Percentiles rank a stretch among this genome's conserved stretches.
phyloP scores from a whole-genome alignment of 108 stramenopile genomes.

The Discostella pseudostelligera region DNA sequence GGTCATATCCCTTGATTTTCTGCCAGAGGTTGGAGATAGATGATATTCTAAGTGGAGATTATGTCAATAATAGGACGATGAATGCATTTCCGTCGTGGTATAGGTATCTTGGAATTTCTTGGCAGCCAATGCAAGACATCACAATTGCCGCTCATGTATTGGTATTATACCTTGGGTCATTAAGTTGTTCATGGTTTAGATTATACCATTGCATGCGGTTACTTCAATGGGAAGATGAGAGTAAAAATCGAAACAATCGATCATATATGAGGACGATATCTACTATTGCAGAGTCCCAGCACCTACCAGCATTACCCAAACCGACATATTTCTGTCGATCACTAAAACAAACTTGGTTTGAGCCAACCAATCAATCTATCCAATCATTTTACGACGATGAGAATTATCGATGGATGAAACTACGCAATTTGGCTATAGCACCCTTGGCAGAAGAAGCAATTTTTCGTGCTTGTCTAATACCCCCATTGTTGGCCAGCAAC shows the following conservation, averaged over 20 bases:
- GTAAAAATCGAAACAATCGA: neutral
- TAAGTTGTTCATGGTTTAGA: constrained; percentile 14
- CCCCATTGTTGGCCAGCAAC: constrained; percentile 45
- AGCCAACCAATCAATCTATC: constrained; percentile 15
- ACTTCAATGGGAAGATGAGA: constrained; percentile 8
- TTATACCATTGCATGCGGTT: constrained; percentile 27
- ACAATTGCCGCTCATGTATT: constrained; percentile 27
- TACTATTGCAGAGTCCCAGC: constrained; percentile 10
- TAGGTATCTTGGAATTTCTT: constrained; percentile 21
- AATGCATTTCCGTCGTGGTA: constrained; percentile 13
- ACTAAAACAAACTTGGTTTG: constrained; percentile 11
- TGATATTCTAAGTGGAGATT: constrained; percentile 2
- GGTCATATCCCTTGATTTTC: constrained; percentile 56
- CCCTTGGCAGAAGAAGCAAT: constrained; percentile 79
- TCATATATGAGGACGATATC: neutral
- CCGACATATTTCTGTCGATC: constrained; percentile 19
- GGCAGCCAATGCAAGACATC: constrained; percentile 9
- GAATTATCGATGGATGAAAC: constrained; percentile 47
- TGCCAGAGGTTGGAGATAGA: constrained; percentile 16
- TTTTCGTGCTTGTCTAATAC: constrained; percentile 78
- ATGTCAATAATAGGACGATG: neutral
- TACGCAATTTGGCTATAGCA: constrained; percentile 66
- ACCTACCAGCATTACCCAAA: constrained; percentile 17
- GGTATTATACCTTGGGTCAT: constrained; percentile 44
- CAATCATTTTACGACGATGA: constrained; percentile 18